A percentile compares a stretch with the other conserved stretches of the same genome.
phyloP scores from a whole-genome alignment of 768 basidiomycete species.

The Russula sp. region DNA sequence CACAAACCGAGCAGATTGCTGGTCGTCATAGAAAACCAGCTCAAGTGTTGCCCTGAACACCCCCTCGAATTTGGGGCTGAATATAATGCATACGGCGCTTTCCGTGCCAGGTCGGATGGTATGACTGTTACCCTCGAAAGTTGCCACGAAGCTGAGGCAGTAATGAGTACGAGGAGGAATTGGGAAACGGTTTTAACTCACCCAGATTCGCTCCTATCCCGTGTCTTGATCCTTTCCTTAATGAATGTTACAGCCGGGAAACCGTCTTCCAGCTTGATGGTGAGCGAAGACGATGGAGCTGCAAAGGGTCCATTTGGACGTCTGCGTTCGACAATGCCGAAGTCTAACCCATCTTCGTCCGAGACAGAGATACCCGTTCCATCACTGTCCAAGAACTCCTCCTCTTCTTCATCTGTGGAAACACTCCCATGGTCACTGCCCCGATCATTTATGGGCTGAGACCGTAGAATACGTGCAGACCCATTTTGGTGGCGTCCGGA shows the following conservation, averaged over 20 bases:
- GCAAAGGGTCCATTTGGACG: slow-evolving; percentile 24
- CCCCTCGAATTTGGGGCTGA: slow-evolving; percentile 12
- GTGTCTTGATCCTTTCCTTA: not conserved
- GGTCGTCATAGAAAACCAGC: slow-evolving; percentile 5
- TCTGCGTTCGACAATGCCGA: slow-evolving; percentile 41
- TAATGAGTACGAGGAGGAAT: not conserved
- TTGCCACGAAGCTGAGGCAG: slow-evolving; percentile 1
- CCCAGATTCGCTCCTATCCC: slow-evolving; percentile 3
- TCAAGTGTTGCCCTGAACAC: slow-evolving; percentile 5
- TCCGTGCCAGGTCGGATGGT: slow-evolving; percentile 8
- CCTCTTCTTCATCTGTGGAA: slow-evolving; percentile 8
- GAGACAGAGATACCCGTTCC: slow-evolving; percentile 35
- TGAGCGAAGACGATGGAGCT: slow-evolving; percentile 11
- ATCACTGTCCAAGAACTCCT: slow-evolving; percentile 36
- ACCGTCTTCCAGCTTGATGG: slow-evolving; percentile 10
- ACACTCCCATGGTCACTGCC: not conserved
- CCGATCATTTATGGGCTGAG: not conserved
- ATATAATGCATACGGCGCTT: not conserved
- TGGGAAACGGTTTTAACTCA: not conserved
- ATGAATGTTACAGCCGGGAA: slow-evolving; percentile 14
- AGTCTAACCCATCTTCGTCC: slow-evolving; percentile 35
- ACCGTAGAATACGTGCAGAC: not conserved
- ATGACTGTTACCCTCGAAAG: slow-evolving; percentile 2
- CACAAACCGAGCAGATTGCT: not conserved
- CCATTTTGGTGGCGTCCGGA: not conserved